phyloP scores from a whole-genome alignment of 768 basidiomycete species.

The Leccinum truebloodii region DNA sequence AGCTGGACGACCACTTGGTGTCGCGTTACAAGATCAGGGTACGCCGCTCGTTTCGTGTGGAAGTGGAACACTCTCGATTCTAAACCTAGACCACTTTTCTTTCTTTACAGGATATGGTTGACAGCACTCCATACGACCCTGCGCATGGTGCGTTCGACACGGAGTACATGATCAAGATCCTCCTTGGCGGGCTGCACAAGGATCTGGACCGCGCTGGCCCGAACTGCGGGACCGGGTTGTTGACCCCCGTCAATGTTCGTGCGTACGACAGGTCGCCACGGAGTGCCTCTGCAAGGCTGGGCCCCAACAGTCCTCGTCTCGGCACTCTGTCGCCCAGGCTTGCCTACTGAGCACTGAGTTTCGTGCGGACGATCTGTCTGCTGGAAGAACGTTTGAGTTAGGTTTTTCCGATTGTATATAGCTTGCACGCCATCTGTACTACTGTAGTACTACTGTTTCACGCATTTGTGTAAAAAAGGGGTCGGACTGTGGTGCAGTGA shows the following conservation, averaged over 20 bases:
- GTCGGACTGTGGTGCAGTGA: too few relatives aligned
- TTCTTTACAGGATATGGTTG: slow-evolving; percentile 44
- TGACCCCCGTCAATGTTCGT: slow-evolving; percentile 5
- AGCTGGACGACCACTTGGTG: slow-evolving; percentile 41
- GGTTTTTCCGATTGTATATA: background rate
- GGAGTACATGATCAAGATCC: slow-evolving; percentile 38
- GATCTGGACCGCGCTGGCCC: slow-evolving; percentile 17
- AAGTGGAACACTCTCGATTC: background rate
- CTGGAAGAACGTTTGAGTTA: background rate
- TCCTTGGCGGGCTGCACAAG: slow-evolving; percentile 29
- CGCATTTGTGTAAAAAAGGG: background rate
- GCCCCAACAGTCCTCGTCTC: slow-evolving; percentile 15
- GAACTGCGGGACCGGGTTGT: slow-evolving; percentile 9
- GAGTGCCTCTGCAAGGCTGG: slow-evolving; percentile 8
- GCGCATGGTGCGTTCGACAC: slow-evolving; percentile 32
- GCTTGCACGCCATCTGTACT: background rate
- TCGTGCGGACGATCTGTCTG: background rate
- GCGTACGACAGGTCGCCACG: background rate
- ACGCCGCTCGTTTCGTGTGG: background rate
- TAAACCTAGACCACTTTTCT: background rate
- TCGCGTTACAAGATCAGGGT: slow-evolving; percentile 34
- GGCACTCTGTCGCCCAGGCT: slow-evolving; percentile 7
- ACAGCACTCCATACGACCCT: slow-evolving; percentile 42
- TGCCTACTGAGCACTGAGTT: slow-evolving; percentile 12
- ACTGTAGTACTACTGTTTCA: too few relatives aligned